These are phyloP conservation scores for Cylindrotheca closterium DNA, from an alignment of 108 stramenopile genomes.

Conservation along the genomic window DNA sequence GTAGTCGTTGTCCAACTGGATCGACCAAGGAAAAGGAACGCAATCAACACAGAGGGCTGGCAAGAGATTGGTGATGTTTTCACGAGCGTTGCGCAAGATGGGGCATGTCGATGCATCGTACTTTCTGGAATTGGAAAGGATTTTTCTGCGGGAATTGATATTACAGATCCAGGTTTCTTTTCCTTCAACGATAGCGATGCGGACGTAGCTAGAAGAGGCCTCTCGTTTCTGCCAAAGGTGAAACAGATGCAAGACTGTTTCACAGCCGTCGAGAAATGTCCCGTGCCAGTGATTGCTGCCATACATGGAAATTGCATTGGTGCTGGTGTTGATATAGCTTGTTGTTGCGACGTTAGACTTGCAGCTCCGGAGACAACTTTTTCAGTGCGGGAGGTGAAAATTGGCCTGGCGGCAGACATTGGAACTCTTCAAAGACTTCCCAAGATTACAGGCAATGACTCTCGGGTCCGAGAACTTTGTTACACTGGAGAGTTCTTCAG, in stretches of 20 bases:
- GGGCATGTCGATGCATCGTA: slow-evolving; percentile 65
- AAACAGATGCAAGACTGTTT: slow-evolving; percentile 73
- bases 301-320: slow-evolving; percentile 79
- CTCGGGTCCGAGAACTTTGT: slow-evolving; percentile 65
- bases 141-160: slow-evolving; percentile 77
- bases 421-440: slow-evolving; percentile 80
- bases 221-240: slow-evolving; percentile 67
- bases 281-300: slow-evolving; percentile 75
- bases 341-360: slow-evolving; percentile 68
- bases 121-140: slow-evolving; percentile 62
- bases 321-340: slow-evolving; percentile 68
- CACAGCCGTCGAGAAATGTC: slow-evolving; percentile 70
- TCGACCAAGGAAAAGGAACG: slow-evolving; percentile 67
- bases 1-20: slow-evolving; percentile 53
- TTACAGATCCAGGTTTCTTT: slow-evolving; percentile 55
- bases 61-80: slow-evolving; percentile 71
- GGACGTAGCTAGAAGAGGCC: slow-evolving; percentile 59
- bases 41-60: slow-evolving; percentile 71
- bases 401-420: slow-evolving; percentile 80
- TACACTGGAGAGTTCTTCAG: slow-evolving; percentile 68
- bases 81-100: slow-evolving; percentile 35
- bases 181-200: slow-evolving; percentile 11
- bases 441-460: slow-evolving; percentile 65
- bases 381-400: slow-evolving; percentile 62
- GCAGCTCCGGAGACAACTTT: slow-evolving; percentile 53